phyloP scores from a whole-genome alignment of 768 basidiomycete species.

The Cyclocybe aegerita region DNA sequence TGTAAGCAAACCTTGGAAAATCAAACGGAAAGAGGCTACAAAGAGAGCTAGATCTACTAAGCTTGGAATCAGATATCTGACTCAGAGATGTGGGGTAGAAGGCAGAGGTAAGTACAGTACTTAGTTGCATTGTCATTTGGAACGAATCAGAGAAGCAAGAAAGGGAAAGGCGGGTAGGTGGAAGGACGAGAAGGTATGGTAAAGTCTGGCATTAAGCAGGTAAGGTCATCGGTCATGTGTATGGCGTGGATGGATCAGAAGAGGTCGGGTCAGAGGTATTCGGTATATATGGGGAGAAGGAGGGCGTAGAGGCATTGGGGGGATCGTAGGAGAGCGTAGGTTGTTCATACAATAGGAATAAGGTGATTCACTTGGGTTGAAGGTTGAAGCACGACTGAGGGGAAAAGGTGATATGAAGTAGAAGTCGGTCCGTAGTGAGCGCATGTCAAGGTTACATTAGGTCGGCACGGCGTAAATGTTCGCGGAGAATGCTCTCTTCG shows the following conservation, averaged over 20 bases:
- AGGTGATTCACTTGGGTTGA: neutral
- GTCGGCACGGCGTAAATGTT: constrained; percentile 69
- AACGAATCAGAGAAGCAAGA: neutral
- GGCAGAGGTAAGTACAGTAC: neutral
- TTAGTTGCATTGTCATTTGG: neutral
- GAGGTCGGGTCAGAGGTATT: too few species aligned
- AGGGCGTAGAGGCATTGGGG: too few species aligned
- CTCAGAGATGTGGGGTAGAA: neutral
- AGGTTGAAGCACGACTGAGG: too few species aligned
- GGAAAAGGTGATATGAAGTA: too few species aligned
- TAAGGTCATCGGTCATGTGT: too few species aligned
- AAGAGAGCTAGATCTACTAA: neutral
- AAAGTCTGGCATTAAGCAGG: too few species aligned
- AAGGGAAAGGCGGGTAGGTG: too few species aligned
- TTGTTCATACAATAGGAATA: neutral
- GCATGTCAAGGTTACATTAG: constrained; percentile 44
- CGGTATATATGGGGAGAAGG: too few species aligned
- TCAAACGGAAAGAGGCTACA: constrained; percentile 1
- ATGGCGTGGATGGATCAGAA: too few species aligned
- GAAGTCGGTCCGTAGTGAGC: too few species aligned
- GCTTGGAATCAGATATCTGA: neutral
- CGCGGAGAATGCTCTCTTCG: constrained; percentile 70
- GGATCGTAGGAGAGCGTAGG: too few species aligned
- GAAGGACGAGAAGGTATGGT: too few species aligned
- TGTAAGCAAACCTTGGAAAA: neutral